Percentiles rank a stretch among this genome's conserved stretches.
These are phyloP conservation scores for Trichoderma harzianum DNA, from an alignment of 2,329 filamentous ascomycete genomes.

Conservation along the genomic window DNA sequence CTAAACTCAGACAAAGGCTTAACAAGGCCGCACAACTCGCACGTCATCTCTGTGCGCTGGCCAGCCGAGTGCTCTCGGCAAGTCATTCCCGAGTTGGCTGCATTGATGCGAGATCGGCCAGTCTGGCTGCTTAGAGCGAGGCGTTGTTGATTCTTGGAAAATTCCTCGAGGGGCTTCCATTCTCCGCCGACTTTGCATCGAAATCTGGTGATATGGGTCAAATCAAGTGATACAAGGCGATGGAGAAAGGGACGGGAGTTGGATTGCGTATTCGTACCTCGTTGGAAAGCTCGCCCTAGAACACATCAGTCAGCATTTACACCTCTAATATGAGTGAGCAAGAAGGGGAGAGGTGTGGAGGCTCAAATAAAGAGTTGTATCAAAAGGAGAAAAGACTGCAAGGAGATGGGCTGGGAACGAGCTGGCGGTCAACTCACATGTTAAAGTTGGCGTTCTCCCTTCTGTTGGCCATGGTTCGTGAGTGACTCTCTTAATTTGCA, in stretches of 20 bases:
- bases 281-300: constrained; percentile 17
- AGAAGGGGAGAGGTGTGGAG: neutral
- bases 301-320: neutral
- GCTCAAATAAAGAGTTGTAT: too few species aligned
- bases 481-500: neutral
- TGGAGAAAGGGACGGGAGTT: neutral
- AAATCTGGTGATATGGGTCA: constrained; percentile 24
- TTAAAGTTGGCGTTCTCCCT: neutral
- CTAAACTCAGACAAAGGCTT: constrained; percentile 32
- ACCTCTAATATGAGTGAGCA: neutral
- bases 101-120: constrained; percentile 21
- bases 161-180: constrained; percentile 32
- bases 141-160: constrained; percentile 34
- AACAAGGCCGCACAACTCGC: constrained; percentile 30
- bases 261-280: constrained; percentile 16
- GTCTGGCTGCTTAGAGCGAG: constrained; percentile 24
- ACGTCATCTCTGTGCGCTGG: constrained; percentile 27
- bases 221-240: neutral
- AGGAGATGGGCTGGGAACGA: neutral
- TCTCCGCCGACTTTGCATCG: constrained; percentile 37
- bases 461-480: neutral
- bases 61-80: constrained; percentile 34
- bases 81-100: constrained; percentile 35
- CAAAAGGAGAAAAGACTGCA: neutral
- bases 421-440: neutral